Percentiles rank a stretch among this genome's conserved stretches.
Evolutionary conservation across 2,329 filamentous ascomycete species (phyloP).

Genomic region (Volutella citrinella): DNA sequence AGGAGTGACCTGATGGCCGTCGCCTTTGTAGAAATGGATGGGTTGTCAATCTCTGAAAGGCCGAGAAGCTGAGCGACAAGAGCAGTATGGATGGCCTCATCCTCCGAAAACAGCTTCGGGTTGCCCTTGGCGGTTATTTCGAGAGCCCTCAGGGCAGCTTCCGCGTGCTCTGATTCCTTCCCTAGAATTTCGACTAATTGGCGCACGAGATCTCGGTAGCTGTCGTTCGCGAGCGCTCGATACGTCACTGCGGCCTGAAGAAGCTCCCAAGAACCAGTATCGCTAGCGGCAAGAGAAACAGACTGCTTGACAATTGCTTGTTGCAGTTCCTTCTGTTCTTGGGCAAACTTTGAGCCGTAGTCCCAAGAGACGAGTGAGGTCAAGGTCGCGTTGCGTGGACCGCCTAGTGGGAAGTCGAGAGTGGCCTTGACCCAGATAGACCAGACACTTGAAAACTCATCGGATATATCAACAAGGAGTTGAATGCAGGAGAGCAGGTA

Average conservation of each 20-base stretch:
- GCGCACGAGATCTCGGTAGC: slow-evolving; percentile 30
- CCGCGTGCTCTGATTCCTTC: slow-evolving; percentile 24
- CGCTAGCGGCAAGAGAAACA: slow-evolving; percentile 34
- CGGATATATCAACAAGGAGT: slow-evolving; percentile 44
- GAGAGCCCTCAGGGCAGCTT: slow-evolving; percentile 40
- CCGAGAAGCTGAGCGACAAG: slow-evolving; percentile 53
- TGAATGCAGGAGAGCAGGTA: slow-evolving; percentile 66
- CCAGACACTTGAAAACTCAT: slow-evolving; percentile 43
- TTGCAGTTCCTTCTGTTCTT: slow-evolving; percentile 42
- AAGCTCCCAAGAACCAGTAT: slow-evolving; percentile 39
- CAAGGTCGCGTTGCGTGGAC: slow-evolving; percentile 32
- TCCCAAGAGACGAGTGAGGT: slow-evolving; percentile 46
- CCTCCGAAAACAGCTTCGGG: slow-evolving; percentile 42
- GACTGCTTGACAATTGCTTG: slow-evolving; percentile 41
- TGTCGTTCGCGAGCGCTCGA: slow-evolving; percentile 35
- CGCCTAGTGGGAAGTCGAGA: slow-evolving; percentile 28
- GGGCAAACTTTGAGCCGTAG: slow-evolving; percentile 37
- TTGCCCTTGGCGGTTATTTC: slow-evolving; percentile 45
- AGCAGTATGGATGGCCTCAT: slow-evolving; percentile 44
- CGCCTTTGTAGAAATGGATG: slow-evolving; percentile 38
- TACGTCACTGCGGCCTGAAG: slow-evolving; percentile 47
- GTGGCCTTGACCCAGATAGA: slow-evolving; percentile 40
- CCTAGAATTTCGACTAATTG: slow-evolving; percentile 33
- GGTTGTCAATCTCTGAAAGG: slow-evolving; percentile 48
- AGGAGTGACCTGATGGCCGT: slow-evolving; percentile 43